Evolutionary conservation across 306 rosid genomes (phyloP).

Genomic region (Trifolium dubium): DNA sequence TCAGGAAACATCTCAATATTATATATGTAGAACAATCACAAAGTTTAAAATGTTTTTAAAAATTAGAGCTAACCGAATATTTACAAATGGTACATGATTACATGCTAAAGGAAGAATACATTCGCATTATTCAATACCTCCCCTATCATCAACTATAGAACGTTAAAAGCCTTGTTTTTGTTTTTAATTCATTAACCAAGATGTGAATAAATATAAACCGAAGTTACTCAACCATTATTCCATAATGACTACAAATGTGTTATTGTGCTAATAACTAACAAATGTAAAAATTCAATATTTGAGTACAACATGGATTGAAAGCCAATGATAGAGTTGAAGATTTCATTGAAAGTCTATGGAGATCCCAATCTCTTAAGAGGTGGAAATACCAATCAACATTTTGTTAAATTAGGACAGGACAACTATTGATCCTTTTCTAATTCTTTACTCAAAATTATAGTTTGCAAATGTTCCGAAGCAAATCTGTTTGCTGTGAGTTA

Average conservation of each 20-base stretch:
- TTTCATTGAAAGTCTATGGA: too few relatives aligned
- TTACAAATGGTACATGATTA: not conserved
- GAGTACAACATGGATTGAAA: too few relatives aligned
- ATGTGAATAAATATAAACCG: not conserved
- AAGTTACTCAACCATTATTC: not conserved
- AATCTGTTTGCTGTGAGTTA: too few relatives aligned
- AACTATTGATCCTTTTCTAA: too few relatives aligned
- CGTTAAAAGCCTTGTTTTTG: not conserved
- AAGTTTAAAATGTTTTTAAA: slow-evolving; percentile 3
- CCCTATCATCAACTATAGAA: not conserved
- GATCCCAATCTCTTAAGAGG: too few relatives aligned
- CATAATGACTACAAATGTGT: not conserved
- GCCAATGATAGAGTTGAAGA: too few relatives aligned
- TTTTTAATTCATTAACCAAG: not conserved
- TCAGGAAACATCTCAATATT: slow-evolving; percentile 13
- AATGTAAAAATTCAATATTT: too few relatives aligned
- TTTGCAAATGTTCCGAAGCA: too few relatives aligned
- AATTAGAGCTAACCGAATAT: slow-evolving; percentile 8
- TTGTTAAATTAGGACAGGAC: too few relatives aligned
- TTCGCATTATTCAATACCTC: not conserved
- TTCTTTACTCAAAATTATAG: too few relatives aligned
- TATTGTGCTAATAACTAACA: too few relatives aligned
- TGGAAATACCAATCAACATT: too few relatives aligned
- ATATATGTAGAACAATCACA: not conserved
- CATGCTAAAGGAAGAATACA: not conserved